Base-by-base conservation (phyloP, 345 rosid genomes). In the Aegle marmelos region DNA sequence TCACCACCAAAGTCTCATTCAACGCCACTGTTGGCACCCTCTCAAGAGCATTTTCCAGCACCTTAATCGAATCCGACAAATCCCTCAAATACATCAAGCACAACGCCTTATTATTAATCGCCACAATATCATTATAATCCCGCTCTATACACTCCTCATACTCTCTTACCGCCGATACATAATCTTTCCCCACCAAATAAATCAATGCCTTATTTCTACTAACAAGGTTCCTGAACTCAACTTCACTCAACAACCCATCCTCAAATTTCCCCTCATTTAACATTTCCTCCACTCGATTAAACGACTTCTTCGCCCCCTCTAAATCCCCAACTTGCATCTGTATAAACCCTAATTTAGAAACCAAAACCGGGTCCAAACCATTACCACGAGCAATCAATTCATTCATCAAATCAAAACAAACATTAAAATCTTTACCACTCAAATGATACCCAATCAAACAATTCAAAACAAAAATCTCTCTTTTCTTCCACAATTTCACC, bases 11-110 rank as follows among this genome's bases (percentile, higher is more conserved):
- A 22, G 98, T 91, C 88, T 96, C 99, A 21, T 96, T 89, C 91
- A 96, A 76, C 1, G 99, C 94, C 1, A 86, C 85, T 0, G 93
- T 94, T 2, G 99, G 99, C 11, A 94, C 93, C 76, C 98, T 89
- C 84, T 94, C 98, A 4, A 96, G 86, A 0, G 94, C 92, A 74
- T 71, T 94, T 84, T 94, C 99, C 95, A 96, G 63, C 65, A 91
- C 93, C 83, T 96, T 96, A 37, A 96, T 94, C 0, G 97, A 92
- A 83, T 92, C 98, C 0, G 95, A 85, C 76, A 96, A 75, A 82
- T 94, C 97, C 83, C 99, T 92, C 84, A 89, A 81, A 64, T 92
- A 94, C 99, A 96, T 94, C 90, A 94, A 89, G 80, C 98, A 96
- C 34, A 96, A 81, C 0, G 95, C 95, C 80, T 96, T 96, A 76